These are phyloP conservation scores for Boeremia exigua DNA, from an alignment of 2,329 filamentous ascomycete species.

Conservation along the genomic window DNA sequence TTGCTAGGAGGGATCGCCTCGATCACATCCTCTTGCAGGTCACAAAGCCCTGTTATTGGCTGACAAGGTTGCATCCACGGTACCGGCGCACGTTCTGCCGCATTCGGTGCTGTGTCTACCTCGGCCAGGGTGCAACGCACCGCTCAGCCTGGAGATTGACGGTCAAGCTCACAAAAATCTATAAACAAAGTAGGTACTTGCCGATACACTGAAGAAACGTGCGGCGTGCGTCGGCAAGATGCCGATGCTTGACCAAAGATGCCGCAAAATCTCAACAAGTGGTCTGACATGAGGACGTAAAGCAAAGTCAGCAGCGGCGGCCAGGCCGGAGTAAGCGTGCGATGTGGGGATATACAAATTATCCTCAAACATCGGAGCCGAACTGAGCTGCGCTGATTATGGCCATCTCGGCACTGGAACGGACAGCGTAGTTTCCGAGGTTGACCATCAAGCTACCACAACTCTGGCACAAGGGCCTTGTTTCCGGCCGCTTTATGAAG, in stretches of 20 bases:
- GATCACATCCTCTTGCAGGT: neutral
- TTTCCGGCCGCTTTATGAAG: neutral
- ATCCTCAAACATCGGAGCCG: constrained; percentile 9
- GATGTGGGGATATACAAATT: constrained; percentile 6
- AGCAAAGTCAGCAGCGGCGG: constrained; percentile 11
- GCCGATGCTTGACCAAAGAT: constrained; percentile 9
- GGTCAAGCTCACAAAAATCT: neutral
- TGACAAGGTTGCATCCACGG: neutral
- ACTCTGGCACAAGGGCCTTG: constrained; percentile 7
- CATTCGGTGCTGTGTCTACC: constrained; percentile 11
- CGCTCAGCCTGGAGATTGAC: no score
- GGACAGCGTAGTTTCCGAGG: constrained; percentile 2
- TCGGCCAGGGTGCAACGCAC: neutral
- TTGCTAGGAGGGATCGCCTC: neutral
- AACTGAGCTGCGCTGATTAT: constrained; percentile 11
- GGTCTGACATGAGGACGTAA: constrained; percentile 10
- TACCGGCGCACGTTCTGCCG: constrained; percentile 13
- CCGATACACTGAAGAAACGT: neutral
- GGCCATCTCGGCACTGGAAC: neutral
- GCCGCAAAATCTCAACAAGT: constrained; percentile 10
- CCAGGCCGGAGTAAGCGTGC: constrained; percentile 15
- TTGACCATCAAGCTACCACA: neutral
- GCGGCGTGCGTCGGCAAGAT: constrained; percentile 13
- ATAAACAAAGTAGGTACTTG: neutral
- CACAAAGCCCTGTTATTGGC: constrained; percentile 1